Evolutionary conservation across 495 filamentous ascomycete species (phyloP), one percentile per base, ranked within the genome.

Genomic region (Penicillium salamii): DNA sequence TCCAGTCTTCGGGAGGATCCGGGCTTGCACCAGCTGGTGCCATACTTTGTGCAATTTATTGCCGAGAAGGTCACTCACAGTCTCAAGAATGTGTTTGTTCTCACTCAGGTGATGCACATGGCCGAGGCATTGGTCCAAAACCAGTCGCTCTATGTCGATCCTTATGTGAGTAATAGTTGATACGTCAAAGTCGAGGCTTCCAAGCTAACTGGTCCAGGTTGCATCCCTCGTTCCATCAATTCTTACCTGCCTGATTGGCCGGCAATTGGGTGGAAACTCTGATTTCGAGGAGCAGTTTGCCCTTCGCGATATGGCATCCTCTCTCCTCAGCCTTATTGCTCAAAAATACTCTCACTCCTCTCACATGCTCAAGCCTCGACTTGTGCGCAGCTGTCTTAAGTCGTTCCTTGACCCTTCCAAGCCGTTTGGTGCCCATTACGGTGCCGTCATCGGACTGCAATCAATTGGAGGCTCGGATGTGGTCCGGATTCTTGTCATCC

Each of bases 11-110:
- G 84, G 6, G 83, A 87, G 49, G 93, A 98, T 55, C 89, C 93
- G 0, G 91, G 92, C 41, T 78, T 97, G 6, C 95, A 97, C 61
- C 93, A 98, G 67, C 80, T 98, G 14, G 80, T 95, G 11, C 91
- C 93, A 1, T 98, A 98, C 68, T 96, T 97, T 57, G 83, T 96
- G 32, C 87, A 93, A 59, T 97, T 95, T 68, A 88, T 96, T 54
- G 80, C 89, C 1, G 90, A 96, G 63, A 95, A 95, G 67, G 89
- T 97, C 40, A 97, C 93, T 0, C 93, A 97, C 63, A 83, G 79
- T 47, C 77, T 95, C 40, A 89, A 92, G 55, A 81, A 91, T 66
- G 76, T 91, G 3, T 97, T 96, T 63, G 78, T 90, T 12, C 74
- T 97, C 9, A 86, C 81, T 2, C 89, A 93, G 68, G 91, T 92